phyloP scores from a whole-genome alignment of 306 rosid species.

The Cajanus cajan region DNA sequence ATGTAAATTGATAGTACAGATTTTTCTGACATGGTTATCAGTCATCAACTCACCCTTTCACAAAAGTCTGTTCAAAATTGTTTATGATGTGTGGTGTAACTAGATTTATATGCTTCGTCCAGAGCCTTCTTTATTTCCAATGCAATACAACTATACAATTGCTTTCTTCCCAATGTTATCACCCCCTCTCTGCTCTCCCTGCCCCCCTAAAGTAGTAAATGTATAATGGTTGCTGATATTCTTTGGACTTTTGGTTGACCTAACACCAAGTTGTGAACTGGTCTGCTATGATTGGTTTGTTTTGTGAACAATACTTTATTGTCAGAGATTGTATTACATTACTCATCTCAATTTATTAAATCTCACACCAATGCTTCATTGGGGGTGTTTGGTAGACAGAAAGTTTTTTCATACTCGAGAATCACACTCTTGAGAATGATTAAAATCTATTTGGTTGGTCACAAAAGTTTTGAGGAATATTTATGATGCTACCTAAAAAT shows the following conservation, averaged over 20 bases:
- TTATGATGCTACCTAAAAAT: no score
- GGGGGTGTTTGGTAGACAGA: no score
- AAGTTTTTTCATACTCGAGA: no score
- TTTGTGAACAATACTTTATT: constrained; percentile 4
- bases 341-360: constrained; percentile 7
- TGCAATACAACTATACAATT: not conserved
- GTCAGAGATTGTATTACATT: not conserved
- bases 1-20: not conserved
- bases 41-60: not conserved
- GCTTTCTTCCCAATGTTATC: not conserved
- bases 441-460: no score
- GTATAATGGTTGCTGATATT: not conserved
- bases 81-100: not conserved
- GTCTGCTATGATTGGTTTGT: not conserved
- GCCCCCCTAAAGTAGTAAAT: not conserved
- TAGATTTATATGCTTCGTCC: not conserved
- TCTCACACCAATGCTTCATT: not conserved
- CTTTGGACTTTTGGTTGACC: constrained; percentile 3
- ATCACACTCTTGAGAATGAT: no score
- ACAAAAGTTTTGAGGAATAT: no score
- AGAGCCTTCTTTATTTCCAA: constrained; percentile 2
- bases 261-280: constrained; percentile 3
- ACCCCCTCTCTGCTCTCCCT: not conserved
- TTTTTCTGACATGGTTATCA: not conserved
- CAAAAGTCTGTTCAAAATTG: not conserved